Conservation (phyloP, 2,329 filamentous ascomycete genomes). For the Penicillium janthinellum region DNA sequence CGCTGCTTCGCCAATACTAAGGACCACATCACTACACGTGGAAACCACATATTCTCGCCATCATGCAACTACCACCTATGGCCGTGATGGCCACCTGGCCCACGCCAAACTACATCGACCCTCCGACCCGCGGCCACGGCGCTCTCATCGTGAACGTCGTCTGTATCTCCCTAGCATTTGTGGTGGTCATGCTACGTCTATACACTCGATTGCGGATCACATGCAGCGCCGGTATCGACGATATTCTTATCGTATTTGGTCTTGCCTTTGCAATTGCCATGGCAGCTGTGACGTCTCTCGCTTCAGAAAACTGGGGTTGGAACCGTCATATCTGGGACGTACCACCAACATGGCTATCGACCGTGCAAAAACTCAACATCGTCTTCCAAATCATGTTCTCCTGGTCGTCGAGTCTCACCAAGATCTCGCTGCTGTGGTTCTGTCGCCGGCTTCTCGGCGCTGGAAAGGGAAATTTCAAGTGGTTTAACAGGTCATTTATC, state of each 20-base stretch:
- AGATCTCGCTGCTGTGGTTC: conserved; percentile 43
- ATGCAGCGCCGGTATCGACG: conserved; percentile 51
- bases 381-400: conserved; percentile 42
- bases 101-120: conserved; percentile 50
- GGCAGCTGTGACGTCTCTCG: conserved; percentile 36
- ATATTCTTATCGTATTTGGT: conserved; percentile 48
- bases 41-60: conserved; percentile 6
- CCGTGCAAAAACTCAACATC: conserved; percentile 41
- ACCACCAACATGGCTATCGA: conserved; percentile 28
- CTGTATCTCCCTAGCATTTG: conserved; percentile 42
- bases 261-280: conserved; percentile 46
- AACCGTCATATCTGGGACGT: conserved; percentile 49
- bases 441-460: conserved; percentile 37
- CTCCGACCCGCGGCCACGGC: conserved; percentile 47
- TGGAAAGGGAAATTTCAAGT: conserved; percentile 30
- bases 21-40: background rate
- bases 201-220: conserved; percentile 51
- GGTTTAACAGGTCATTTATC: conserved; percentile 31
- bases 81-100: conserved; percentile 50
- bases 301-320: conserved; percentile 38
- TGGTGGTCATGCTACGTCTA: conserved; percentile 48
- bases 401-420: conserved; percentile 37
- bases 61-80: conserved; percentile 46
- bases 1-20: background rate
- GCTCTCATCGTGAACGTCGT: conserved; percentile 47